Percentiles rank a stretch among this genome's conserved stretches.
Evolutionary conservation across 495 filamentous ascomycete genomes (phyloP).

Genomic region (Podospora anserina): DNA sequence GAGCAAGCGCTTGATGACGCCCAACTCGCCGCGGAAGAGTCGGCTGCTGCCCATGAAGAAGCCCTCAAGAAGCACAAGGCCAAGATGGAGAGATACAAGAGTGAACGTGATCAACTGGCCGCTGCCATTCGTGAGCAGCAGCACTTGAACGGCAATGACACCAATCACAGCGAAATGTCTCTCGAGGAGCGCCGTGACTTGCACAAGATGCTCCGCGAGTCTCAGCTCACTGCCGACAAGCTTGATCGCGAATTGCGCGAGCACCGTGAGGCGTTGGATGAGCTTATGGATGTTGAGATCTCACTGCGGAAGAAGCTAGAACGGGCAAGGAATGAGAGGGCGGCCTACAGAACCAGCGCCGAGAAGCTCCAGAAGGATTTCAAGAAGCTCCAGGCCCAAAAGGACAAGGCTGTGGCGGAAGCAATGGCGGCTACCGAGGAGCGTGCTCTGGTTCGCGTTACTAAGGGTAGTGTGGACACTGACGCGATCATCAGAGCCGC

Average conservation of each 20-base stretch:
- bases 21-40: conserved; percentile 71
- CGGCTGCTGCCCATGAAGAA: conserved; percentile 78
- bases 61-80: conserved; percentile 55
- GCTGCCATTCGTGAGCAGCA: conserved; percentile 31
- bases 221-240: conserved; percentile 55
- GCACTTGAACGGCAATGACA: conserved; percentile 29
- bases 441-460: conserved; percentile 15
- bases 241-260: conserved; percentile 44
- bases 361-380: conserved; percentile 44
- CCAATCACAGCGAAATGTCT: conserved; percentile 31
- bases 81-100: conserved; percentile 49
- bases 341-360: conserved; percentile 41
- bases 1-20: conserved; percentile 74
- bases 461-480: conserved; percentile 27
- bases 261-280: conserved; percentile 37
- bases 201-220: conserved; percentile 63
- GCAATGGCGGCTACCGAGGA: conserved; percentile 16
- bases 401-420: conserved; percentile 33
- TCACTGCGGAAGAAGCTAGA: conserved; percentile 45
- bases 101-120: conserved; percentile 35
- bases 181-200: conserved; percentile 56
- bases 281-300: conserved; percentile 32
- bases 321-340: conserved; percentile 43
- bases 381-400: conserved; percentile 39
- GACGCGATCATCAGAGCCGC: conserved; percentile 48